Evolutionary conservation across 2,329 filamentous ascomycete species (phyloP).

Genomic region (Fusarium torreyae): DNA sequence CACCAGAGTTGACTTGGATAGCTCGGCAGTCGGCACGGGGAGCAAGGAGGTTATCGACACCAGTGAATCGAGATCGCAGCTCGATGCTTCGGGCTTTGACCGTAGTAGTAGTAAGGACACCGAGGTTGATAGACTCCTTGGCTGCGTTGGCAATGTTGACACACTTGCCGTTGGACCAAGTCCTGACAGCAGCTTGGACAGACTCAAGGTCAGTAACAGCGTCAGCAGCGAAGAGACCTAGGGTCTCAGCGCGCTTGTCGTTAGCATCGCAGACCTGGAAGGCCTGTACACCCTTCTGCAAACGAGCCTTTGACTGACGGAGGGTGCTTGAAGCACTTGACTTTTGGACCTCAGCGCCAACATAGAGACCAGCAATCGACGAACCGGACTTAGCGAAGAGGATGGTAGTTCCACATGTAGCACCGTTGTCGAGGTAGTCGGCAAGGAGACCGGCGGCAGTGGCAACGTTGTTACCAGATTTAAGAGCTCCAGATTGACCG

Average conservation of each 20-base stretch:
- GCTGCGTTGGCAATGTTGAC: slow-evolving; percentile 16
- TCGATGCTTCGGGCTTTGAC: slow-evolving; percentile 35
- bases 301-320: slow-evolving; percentile 23
- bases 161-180: slow-evolving; percentile 46
- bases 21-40: slow-evolving; percentile 45
- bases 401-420: slow-evolving; percentile 43
- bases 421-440: slow-evolving; percentile 38
- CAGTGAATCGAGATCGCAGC: slow-evolving; percentile 37
- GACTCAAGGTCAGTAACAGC: slow-evolving; percentile 27
- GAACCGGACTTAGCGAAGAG: slow-evolving; percentile 47
- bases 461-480: slow-evolving; percentile 27
- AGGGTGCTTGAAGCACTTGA: slow-evolving; percentile 34
- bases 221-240: slow-evolving; percentile 43
- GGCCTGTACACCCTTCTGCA: slow-evolving; percentile 38
- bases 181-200: slow-evolving; percentile 38
- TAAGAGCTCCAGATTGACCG: slow-evolving; percentile 22
- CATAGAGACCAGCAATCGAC: slow-evolving; percentile 43
- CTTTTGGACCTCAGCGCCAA: slow-evolving; percentile 47
- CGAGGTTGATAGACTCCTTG: slow-evolving; percentile 28
- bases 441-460: slow-evolving; percentile 36
- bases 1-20: slow-evolving; percentile 53
- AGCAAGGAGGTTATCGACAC: slow-evolving; percentile 28
- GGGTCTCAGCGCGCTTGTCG: slow-evolving; percentile 38
- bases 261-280: slow-evolving; percentile 42
- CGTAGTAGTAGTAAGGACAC: slow-evolving; percentile 33